These are phyloP conservation scores for Trametes cinnabarina DNA, from an alignment of 768 basidiomycete species.

Conservation along the genomic window DNA sequence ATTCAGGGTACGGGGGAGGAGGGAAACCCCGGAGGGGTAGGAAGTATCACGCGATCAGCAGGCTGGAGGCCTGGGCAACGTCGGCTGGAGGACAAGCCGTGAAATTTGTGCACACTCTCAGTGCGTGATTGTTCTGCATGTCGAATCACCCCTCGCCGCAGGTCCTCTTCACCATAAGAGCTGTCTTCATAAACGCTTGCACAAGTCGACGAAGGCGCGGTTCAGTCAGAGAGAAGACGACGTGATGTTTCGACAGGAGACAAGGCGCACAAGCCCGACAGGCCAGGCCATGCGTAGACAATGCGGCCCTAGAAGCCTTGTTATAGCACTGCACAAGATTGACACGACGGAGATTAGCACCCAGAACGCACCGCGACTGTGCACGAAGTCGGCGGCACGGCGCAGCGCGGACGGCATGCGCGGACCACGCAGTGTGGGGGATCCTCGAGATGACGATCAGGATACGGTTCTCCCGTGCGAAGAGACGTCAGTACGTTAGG, in stretches of 20 bases:
- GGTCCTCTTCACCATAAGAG: too few species aligned
- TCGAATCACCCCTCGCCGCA: too few species aligned
- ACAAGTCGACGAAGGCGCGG: too few species aligned
- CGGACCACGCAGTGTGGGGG: conserved; percentile 2
- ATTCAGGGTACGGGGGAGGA: too few species aligned
- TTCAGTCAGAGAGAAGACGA: too few species aligned
- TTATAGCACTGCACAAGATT: background rate
- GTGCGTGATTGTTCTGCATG: too few species aligned
- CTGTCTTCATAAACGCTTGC: too few species aligned
- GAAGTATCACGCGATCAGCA: too few species aligned
- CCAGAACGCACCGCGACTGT: background rate
- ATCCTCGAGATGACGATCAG: background rate
- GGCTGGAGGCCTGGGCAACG: too few species aligned
- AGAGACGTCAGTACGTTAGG: background rate
- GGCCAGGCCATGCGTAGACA: background rate
- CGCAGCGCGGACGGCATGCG: conserved; percentile 12
- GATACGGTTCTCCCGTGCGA: background rate
- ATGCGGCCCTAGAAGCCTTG: conserved; percentile 4
- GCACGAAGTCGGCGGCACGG: background rate
- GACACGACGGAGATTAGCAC: conserved; percentile 3
- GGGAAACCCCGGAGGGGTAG: too few species aligned
- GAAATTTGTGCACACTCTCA: too few species aligned
- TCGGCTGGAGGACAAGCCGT: too few species aligned
- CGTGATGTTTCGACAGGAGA: background rate
- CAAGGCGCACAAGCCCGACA: background rate